Conservation (phyloP, 306 rosid species). For the Cucumis melo region DNA sequence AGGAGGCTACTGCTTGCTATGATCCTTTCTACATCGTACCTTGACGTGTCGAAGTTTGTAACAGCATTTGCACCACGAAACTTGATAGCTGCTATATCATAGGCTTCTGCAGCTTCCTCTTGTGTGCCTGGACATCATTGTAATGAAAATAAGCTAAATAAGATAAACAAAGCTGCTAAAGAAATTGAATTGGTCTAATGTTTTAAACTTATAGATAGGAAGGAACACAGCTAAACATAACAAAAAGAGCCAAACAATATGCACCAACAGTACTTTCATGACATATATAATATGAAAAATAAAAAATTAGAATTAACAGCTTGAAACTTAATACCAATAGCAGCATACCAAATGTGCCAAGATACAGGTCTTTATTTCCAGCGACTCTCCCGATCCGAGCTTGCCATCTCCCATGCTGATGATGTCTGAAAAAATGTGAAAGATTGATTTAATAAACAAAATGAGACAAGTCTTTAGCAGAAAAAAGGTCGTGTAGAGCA, state of each 20-base stretch:
- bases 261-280: neutral
- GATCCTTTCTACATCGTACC: constrained; percentile 80
- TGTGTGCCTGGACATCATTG: constrained; percentile 56
- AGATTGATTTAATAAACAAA: neutral
- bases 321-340: neutral
- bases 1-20: constrained; percentile 76
- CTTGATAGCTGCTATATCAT: constrained; percentile 89
- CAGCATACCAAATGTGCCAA: constrained; percentile 82
- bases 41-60: constrained; percentile 79
- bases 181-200: neutral
- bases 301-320: neutral
- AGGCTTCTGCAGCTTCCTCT: constrained; percentile 99
- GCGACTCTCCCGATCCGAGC: constrained; percentile 98
- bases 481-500: neutral
- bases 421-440: constrained; percentile 43
- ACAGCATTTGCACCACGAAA: constrained; percentile 85
- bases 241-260: neutral
- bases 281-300: neutral
- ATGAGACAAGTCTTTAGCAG: neutral
- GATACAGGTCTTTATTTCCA: constrained; percentile 96
- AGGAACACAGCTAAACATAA: neutral
- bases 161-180: neutral
- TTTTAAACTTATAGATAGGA: neutral
- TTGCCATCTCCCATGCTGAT: constrained; percentile 99
- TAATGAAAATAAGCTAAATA: neutral